Percentiles rank a stretch among this genome's conserved stretches.
phyloP scores from a whole-genome alignment of 176 grass and related monocot genomes.

The Juncus inflexus region DNA sequence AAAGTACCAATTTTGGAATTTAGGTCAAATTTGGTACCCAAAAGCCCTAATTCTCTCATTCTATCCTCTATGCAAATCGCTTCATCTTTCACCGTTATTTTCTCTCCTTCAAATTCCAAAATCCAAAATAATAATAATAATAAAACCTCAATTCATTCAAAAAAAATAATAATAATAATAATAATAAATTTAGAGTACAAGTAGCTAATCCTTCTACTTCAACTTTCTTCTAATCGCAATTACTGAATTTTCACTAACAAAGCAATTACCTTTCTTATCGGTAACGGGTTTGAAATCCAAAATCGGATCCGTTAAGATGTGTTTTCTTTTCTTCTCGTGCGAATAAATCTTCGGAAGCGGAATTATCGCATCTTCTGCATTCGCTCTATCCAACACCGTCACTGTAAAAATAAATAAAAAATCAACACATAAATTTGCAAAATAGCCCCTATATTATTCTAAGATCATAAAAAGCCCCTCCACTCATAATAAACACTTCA shows the following conservation, averaged over 20 bases:
- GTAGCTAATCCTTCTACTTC: too few species aligned
- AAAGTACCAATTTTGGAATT: slow-evolving; percentile 23
- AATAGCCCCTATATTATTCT: too few species aligned
- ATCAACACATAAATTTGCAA: background rate
- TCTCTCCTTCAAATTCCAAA: slow-evolving; percentile 32
- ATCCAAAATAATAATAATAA: slow-evolving; percentile 23
- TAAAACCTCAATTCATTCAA: slow-evolving; percentile 9
- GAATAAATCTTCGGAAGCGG: slow-evolving; percentile 74
- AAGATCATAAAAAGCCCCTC: too few species aligned
- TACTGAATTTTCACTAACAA: background rate
- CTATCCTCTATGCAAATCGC: slow-evolving; percentile 75
- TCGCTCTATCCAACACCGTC: slow-evolving; percentile 75
- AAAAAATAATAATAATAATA: slow-evolving; percentile 5
- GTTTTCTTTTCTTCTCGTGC: slow-evolving; percentile 90
- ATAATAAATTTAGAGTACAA: background rate
- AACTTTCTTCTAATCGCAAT: too few species aligned
- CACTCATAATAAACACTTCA: too few species aligned
- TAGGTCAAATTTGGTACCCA: slow-evolving; percentile 34
- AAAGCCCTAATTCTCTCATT: slow-evolving; percentile 46
- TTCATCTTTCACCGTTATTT: slow-evolving; percentile 68
- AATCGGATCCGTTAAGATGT: slow-evolving; percentile 35
- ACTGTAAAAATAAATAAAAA: slow-evolving; percentile 40
- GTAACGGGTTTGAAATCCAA: slow-evolving; percentile 31
- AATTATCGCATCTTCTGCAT: slow-evolving; percentile 84
- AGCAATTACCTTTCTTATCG: slow-evolving; percentile 56